Conservation (phyloP, 805 yeast species). For the Suhomyces canberraensis region DNA sequence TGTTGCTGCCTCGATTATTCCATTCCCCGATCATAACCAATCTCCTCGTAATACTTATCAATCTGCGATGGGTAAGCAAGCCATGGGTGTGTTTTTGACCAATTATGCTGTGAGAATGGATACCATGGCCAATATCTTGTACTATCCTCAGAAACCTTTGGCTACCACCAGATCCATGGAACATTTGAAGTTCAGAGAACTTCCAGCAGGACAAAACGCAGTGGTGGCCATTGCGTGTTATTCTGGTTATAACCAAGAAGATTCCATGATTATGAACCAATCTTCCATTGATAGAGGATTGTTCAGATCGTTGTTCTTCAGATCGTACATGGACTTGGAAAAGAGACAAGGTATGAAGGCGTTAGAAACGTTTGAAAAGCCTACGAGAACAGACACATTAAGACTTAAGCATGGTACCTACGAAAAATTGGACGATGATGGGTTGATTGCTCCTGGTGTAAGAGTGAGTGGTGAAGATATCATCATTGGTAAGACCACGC, state of each 20-base stretch:
- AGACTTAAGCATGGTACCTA: slow-evolving; percentile 97
- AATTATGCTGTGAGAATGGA: slow-evolving; percentile 97
- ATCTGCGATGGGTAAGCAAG: slow-evolving; percentile 99
- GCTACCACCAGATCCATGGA: slow-evolving; percentile 99
- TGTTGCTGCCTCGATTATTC: slow-evolving; percentile 97
- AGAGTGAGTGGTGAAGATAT: slow-evolving; percentile 99
- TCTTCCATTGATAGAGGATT: slow-evolving; percentile 95
- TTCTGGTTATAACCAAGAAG: slow-evolving; percentile 99
- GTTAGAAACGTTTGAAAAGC: slow-evolving; percentile 96
- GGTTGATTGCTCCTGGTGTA: slow-evolving; percentile 95
- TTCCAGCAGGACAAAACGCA: slow-evolving; percentile 99
- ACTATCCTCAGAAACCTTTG: slow-evolving; percentile 96
- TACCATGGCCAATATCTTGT: slow-evolving; percentile 96
- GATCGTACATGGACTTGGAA: slow-evolving; percentile 98
- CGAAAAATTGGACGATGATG: slow-evolving; percentile 97
- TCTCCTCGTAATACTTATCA: slow-evolving; percentile 99
- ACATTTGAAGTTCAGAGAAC: slow-evolving; percentile 91
- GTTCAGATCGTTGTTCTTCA: slow-evolving; percentile 91
- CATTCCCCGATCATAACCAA: slow-evolving; percentile 99
- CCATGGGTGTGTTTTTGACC: slow-evolving; percentile 97
- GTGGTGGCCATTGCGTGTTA: slow-evolving; percentile 97
- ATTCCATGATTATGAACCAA: slow-evolving; percentile 99
- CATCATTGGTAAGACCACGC: slow-evolving; percentile 97
- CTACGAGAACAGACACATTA: slow-evolving; percentile 89
- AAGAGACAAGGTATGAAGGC: slow-evolving; percentile 98